A percentile compares a stretch with the other conserved stretches of the same genome.
Evolutionary conservation across 2,329 filamentous ascomycete species (phyloP).

Genomic region (Fusarium incarnatum): DNA sequence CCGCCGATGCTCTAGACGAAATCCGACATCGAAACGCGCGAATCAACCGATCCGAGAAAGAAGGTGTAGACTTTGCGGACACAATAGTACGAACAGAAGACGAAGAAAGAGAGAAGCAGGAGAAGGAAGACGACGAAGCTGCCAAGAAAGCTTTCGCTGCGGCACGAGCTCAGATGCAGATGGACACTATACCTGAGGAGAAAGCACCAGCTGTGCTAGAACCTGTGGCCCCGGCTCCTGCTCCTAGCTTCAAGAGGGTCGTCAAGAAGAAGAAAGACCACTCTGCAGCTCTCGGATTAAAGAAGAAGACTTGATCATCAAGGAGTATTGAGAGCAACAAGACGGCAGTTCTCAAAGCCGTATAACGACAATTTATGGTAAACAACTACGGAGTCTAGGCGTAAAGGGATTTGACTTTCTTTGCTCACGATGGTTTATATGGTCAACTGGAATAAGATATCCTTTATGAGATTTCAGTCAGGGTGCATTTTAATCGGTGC

Average conservation of each 20-base stretch:
- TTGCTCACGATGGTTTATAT: neutral
- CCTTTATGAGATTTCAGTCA: neutral
- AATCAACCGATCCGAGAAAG: conserved; percentile 79
- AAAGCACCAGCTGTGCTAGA: conserved; percentile 45
- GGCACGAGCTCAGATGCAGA: conserved; percentile 62
- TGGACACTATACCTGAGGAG: conserved; percentile 64
- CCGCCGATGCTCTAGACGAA: conserved; percentile 95
- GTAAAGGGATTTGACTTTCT: neutral
- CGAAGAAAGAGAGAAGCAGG: conserved; percentile 72
- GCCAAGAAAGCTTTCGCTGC: conserved; percentile 82
- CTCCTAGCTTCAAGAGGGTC: conserved; percentile 72
- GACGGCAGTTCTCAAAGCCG: rapidly evolving
- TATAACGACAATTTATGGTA: neutral
- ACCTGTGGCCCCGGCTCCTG: conserved; percentile 35
- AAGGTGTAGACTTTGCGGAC: conserved; percentile 71
- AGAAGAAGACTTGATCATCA: conserved; percentile 78
- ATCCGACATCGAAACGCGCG: conserved; percentile 92
- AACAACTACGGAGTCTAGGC: neutral
- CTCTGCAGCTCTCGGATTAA: conserved; percentile 81
- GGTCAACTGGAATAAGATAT: neutral
- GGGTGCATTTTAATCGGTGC: neutral
- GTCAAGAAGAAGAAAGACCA: conserved; percentile 91
- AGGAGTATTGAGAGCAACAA: rapidly evolving
- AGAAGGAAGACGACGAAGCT: conserved; percentile 85
- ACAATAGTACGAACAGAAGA: conserved; percentile 66